Conservation (phyloP, 2,329 filamentous ascomycete species). For the Fonsecaea monophora region DNA sequence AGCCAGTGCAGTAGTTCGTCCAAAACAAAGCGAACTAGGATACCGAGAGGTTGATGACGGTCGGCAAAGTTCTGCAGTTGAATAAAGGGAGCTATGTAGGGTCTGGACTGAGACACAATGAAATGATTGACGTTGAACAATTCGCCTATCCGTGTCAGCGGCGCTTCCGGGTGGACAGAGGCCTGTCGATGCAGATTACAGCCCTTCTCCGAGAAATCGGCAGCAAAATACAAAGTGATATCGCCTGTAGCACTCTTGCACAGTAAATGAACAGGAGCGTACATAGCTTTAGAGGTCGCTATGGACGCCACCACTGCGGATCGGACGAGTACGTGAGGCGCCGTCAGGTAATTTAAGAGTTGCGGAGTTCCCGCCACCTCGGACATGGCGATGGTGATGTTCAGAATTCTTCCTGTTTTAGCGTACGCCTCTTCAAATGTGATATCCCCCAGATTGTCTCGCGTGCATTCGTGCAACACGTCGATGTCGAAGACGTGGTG, state of each 20-base stretch:
- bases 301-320: conserved; percentile 90
- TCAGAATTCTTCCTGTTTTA: conserved; percentile 87
- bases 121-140: conserved; percentile 99
- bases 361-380: conserved; percentile 81
- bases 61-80: conserved; percentile 70
- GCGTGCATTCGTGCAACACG: conserved; percentile 82
- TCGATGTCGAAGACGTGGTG: conserved; percentile 80
- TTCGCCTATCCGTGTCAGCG: conserved; percentile 85
- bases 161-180: conserved; percentile 93
- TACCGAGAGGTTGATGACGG: conserved; percentile 73
- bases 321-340: conserved; percentile 94
- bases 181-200: conserved; percentile 66
- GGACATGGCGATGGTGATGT: conserved; percentile 90
- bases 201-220: conserved; percentile 37
- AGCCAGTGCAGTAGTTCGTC: conserved; percentile 68
- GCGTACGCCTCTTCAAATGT: conserved; percentile 97
- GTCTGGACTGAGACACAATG: conserved; percentile 97
- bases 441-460: conserved; percentile 78
- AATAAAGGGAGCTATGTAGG: conserved; percentile 88
- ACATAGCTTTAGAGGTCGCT: conserved; percentile 77
- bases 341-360: conserved; percentile 89
- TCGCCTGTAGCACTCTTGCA: conserved; percentile 79
- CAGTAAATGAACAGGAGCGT: conserved; percentile 76
- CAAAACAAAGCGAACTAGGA: conserved; percentile 62
- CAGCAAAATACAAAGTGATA: conserved; percentile 53